phyloP scores from a whole-genome alignment of 164 flowering plant genomes.

The Liquidambar formosana region DNA sequence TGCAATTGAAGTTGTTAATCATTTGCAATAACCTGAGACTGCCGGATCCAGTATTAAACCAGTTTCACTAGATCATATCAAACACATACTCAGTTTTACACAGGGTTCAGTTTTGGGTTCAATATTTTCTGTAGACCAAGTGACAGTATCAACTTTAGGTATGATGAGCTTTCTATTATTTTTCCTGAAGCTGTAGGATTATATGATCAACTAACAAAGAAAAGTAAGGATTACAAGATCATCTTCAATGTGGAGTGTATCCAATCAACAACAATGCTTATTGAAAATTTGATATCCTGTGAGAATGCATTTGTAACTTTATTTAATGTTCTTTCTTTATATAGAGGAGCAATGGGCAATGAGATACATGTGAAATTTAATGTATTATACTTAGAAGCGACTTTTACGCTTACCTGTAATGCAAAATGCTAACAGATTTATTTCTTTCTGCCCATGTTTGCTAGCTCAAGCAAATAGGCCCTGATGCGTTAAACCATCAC shows the following conservation, averaged over 20 bases:
- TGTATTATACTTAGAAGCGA: background rate
- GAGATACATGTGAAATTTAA: background rate
- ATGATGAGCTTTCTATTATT: background rate
- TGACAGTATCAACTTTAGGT: background rate
- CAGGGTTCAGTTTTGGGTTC: background rate
- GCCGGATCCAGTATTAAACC: background rate
- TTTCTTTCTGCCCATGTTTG: too few species aligned
- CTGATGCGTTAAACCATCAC: too few species aligned
- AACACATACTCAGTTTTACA: background rate
- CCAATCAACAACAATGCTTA: background rate
- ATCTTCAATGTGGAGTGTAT: background rate
- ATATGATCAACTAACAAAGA: background rate
- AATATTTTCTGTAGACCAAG: background rate
- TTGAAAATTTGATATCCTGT: background rate
- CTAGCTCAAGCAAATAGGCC: too few species aligned
- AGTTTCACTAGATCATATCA: background rate
- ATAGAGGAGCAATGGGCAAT: background rate
- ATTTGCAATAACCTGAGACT: background rate
- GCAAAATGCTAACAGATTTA: too few species aligned
- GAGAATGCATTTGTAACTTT: background rate
- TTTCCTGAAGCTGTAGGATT: background rate
- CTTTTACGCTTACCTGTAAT: too few species aligned
- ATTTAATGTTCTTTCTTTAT: background rate
- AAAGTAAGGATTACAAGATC: background rate
- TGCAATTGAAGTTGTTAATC: background rate